These are phyloP conservation scores for Cladosporium sp. DNA, from an alignment of 2,329 filamentous ascomycete genomes.

Conservation along the genomic window DNA sequence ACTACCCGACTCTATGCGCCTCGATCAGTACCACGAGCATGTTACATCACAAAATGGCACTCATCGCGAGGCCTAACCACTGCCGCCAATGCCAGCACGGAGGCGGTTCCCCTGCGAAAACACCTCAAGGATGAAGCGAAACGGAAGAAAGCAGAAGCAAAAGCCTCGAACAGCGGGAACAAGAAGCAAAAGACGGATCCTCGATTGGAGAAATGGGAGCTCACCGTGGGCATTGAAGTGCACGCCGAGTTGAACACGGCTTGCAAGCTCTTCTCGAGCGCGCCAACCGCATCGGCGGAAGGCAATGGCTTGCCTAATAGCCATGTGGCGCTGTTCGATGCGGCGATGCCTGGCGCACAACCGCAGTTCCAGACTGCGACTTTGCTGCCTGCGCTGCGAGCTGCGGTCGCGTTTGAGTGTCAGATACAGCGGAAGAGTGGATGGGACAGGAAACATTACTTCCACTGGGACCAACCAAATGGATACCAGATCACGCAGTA, in stretches of 20 bases:
- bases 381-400: constrained; percentile 84
- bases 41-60: constrained; percentile 35
- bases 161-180: constrained; percentile 17
- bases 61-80: constrained; percentile 28
- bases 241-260: constrained; percentile 92
- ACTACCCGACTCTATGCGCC: neutral
- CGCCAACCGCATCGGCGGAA: constrained; percentile 39
- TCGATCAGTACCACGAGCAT: constrained; percentile 24
- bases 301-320: constrained; percentile 62
- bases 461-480: constrained; percentile 95
- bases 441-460: constrained; percentile 98
- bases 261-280: constrained; percentile 82
- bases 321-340: constrained; percentile 86
- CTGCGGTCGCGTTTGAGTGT: constrained; percentile 81
- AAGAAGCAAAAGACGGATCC: constrained; percentile 24
- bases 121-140: constrained; percentile 45
- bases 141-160: constrained; percentile 30
- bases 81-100: constrained; percentile 22
- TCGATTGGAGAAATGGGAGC: constrained; percentile 69
- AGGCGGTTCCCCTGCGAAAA: constrained; percentile 40
- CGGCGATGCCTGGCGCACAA: constrained; percentile 85
- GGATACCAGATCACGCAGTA: constrained; percentile 99
- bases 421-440: constrained; percentile 72
- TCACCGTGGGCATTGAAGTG: constrained; percentile 95
- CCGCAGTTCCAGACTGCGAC: constrained; percentile 80